Evolutionary conservation across 805 yeast genomes (phyloP), one percentile per base, ranked within the genome.

Genomic region (Teunomyces panamensis): DNA sequence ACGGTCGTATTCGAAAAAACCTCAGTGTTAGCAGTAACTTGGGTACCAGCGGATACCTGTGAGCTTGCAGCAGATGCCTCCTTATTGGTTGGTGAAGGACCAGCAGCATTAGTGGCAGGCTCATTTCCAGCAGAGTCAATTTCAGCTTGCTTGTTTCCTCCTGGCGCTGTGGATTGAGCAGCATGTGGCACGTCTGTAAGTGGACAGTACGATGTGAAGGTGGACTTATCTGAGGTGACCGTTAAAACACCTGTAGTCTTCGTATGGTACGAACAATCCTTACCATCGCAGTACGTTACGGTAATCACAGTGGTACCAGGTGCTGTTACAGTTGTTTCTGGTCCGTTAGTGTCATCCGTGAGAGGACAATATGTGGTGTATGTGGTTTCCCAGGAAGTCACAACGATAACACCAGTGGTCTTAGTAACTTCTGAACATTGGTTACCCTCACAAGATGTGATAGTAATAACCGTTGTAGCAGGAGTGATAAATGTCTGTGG

Each of bases 371-470:
- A 58, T 34, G 61, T 58, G 50, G 61, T 59, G 56, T 57, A 57
- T 32, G 50, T 44, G 49, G 61, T 53, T n/a, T 42, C 9, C 24
- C 43, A 27, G 0, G 39, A 28, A 11, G 46, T 43, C n/a, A 47
- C 49, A 32, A 45, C 39, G n/a, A 42, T 32, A 8, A 42, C 27
- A 10, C 44, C 49, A 11, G 46, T 37, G 39, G 49, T 47, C 14
- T 30, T 30, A 9, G 33, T 42, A 10, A 32, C 30, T 11, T 37
- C 49, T 9, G 47, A 17, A 52, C 76, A 69, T 39, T 47, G 53
- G 59, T 64, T 47, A 49, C 61, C 60, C 13, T 64, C 53, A 55
- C 75, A 70, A 41, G 70, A 61, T 43, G 74, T 65, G 50, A 65
- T 58, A 49, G 71, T 68, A 39, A 67, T 49, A 42, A 64, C 52